These are phyloP conservation scores for Lipomyces spencermartinsiae DNA, from an alignment of 805 yeast genomes.

Conservation along the genomic window DNA sequence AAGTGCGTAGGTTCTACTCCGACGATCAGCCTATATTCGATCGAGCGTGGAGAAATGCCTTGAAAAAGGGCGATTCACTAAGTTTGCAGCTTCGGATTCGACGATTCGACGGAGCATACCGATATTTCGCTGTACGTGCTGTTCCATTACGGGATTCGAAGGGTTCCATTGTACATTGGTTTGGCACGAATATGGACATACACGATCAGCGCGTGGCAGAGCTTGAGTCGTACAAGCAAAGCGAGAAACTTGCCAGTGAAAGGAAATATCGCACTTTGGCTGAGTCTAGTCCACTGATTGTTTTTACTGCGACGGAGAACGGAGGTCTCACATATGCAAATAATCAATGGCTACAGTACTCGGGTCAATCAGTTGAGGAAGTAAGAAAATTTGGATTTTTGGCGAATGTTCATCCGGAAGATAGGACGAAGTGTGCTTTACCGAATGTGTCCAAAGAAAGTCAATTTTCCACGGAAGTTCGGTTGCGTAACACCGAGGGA, in stretches of 20 bases:
- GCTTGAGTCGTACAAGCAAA: conserved; percentile 41
- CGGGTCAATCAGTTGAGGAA: conserved; percentile 42
- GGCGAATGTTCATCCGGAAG: conserved; percentile 45
- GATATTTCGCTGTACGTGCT: conserved; percentile 43
- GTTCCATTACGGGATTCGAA: conserved; percentile 44
- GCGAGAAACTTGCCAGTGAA: conserved; percentile 44
- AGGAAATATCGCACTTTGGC: conserved; percentile 45
- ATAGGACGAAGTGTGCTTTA: conserved; percentile 40
- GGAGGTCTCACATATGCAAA: conserved; percentile 45
- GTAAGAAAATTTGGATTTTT: conserved; percentile 44
- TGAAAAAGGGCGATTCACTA: conserved; percentile 43
- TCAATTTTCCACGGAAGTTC: conserved; percentile 40
- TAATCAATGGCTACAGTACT: conserved; percentile 45
- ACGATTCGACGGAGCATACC: conserved; percentile 45
- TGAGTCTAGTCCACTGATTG: conserved; percentile 46
- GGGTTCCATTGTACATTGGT: conserved; percentile 46
- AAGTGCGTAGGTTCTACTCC: conserved; percentile 40
- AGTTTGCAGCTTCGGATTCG: conserved; percentile 42
- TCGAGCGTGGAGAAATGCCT: conserved; percentile 41
- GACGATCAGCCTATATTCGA: conserved; percentile 42
- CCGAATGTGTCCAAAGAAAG: conserved; percentile 26
- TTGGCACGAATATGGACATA: conserved; percentile 46
- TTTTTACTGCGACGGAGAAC: conserved; percentile 42
- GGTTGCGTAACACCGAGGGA: conserved; percentile 40
- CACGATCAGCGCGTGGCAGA: conserved; percentile 46